Evolutionary conservation across 2,329 filamentous ascomycete species (phyloP), one percentile per base, ranked within the genome.

Genomic region (Phoma sp.): DNA sequence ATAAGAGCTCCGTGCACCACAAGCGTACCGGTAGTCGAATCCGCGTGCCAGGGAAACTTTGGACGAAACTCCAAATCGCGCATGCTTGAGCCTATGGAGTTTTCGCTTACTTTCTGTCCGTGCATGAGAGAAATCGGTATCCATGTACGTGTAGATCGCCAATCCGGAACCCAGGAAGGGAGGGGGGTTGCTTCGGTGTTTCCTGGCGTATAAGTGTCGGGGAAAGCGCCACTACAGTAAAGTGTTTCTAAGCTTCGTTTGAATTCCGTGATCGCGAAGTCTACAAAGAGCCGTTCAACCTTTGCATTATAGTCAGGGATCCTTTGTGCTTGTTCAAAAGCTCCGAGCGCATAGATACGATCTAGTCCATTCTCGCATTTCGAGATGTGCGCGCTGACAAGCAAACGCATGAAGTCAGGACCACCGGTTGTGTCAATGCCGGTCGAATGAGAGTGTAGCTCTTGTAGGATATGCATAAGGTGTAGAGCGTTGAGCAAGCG

Each of bases 151-250:
- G 29, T 7, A 11, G 40, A 33, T 1, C 40, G 40, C 40, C 40
- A 43, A n/a, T 43, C 40, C 20, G 40, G 40, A 7, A 33, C 40
- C 40, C 40, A 43, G 11, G 40, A 43, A n/a, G 40, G 40, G 18
- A 43, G 10, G n/a, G 26, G 18, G 18, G 14, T 10, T 33, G 18
- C 20, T 2, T 17, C 10, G 1, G 33, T 6, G 14, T 15, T n/a
- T n/a, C 2, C 21, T 7, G 7, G 21, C n/a, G 14, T 12, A 17
- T 38, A 38, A n/a, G 12, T 38, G 12, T 38, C 36, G 5, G 36
- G 36, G 14, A 38, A 38, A 26, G 36, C 36, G 14, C 36, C 36
- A 11, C 36, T 38, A 21, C 36, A 38, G 36, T 38, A 38, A 2
- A 38, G 36, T 14, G 36, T 38, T 17, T 38, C 36, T n/a, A 38